Percentiles rank a stretch among this genome's conserved stretches.
Evolutionary conservation across 768 basidiomycete genomes (phyloP).

Genomic region (Serendipita indica): DNA sequence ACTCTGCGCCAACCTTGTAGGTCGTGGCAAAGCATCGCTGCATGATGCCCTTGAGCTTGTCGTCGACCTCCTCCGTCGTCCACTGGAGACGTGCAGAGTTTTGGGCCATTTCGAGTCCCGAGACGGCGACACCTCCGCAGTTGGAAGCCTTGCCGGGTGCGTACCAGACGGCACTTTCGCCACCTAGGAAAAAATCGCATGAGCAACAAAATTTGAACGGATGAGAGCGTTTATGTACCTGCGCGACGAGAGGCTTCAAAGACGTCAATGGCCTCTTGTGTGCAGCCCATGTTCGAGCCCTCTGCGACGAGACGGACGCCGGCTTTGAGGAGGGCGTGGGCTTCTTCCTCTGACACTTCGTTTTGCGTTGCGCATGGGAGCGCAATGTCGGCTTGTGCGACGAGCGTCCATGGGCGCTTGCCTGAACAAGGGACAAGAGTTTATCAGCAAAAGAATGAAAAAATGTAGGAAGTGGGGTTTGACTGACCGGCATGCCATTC

Average conservation of each 20-base stretch:
- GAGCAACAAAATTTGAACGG: conserved; percentile 12
- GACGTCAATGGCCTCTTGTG: conserved; percentile 53
- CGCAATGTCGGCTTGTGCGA: conserved; percentile 47
- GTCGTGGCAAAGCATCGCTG: conserved; percentile 38
- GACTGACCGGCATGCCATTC: conserved; percentile 33
- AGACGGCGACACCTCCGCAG: conserved; percentile 64
- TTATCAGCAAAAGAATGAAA: conserved; percentile 16
- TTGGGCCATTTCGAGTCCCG: conserved; percentile 68
- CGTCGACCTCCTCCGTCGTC: conserved; percentile 48
- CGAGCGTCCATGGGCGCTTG: conserved; percentile 52
- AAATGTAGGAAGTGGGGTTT: conserved; percentile 6
- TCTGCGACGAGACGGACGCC: conserved; percentile 60
- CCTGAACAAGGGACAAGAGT: conserved; percentile 27
- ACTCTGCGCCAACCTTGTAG: conserved; percentile 6
- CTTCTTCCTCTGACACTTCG: conserved; percentile 54
- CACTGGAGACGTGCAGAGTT: conserved; percentile 55
- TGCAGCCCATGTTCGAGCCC: conserved; percentile 68
- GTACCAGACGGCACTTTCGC: conserved; percentile 44
- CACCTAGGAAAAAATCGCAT: conserved; percentile 13
- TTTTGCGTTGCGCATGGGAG: conserved; percentile 62
- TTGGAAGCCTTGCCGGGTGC: conserved; percentile 57
- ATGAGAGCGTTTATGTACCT: not conserved
- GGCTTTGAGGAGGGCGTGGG: conserved; percentile 50
- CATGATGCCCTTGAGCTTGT: conserved; percentile 59
- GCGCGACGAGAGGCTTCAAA: conserved; percentile 48